Base-by-base conservation (phyloP, 768 basidiomycete species). In the Scleroderma citrinum region DNA sequence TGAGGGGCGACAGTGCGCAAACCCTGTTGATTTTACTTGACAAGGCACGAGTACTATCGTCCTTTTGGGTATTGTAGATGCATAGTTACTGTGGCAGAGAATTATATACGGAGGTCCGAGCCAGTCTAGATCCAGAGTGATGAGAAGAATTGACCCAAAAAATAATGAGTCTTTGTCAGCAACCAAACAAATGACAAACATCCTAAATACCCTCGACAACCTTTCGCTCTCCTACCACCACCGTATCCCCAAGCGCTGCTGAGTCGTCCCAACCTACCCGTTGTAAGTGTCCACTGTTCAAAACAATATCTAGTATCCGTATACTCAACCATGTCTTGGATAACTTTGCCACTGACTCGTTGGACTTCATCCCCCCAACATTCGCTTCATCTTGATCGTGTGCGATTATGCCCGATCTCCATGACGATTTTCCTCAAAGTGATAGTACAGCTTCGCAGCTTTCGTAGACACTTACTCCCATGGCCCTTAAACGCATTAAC, bases 401-500 rank as follows among this genome's bases (percentile, higher is more conserved):
- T 55, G 58, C 63, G 74, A 75, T 75, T 61, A 51, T 31, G 19
- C 50, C 55, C 58, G 69, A 69, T 69, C 66, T 60, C 46, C 7
- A 35, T 23, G 5, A 26, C 52, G 62, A 67, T 62, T 44, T 46
- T 29, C 35, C 3, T 46, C n/a, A 21, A 45, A 44, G 20, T 20
- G 17, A 43, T 44, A n/a, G 37, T 50, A 50, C 48, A 66, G 54
- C 56, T 39, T 46, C 49, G 13, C 52, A 39, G 48, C 38, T 6
- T 52, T 50, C 43, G 49, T 50, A 35, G 20, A 41, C 36, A 53
- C 44, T 37, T 44, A 47, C 7, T 41, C 37, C 60, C 61, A 97
- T 97, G 95, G 93, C 95, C 64, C 80, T 96, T 59, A 96, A 95
- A 80, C 95, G 95, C 80, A 98, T 98, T 76, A 95, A 95, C 87